Evolutionary conservation across 2,329 filamentous ascomycete genomes (phyloP).

Genomic region (Blumeriella jaapii): DNA sequence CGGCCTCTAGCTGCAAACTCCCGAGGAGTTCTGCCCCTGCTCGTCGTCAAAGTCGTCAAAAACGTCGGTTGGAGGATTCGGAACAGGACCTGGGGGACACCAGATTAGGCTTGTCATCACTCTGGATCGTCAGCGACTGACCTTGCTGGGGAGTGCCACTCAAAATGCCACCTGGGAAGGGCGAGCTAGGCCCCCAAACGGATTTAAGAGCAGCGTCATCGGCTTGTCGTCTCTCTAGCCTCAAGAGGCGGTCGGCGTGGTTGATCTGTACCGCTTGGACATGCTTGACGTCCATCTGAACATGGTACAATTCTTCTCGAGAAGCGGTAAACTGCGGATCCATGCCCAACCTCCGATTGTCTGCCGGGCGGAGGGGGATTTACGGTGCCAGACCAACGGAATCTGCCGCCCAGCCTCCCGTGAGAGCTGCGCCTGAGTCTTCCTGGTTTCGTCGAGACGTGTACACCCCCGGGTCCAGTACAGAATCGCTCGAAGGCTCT

Average conservation of each 20-base stretch:
- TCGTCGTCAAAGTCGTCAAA: slow-evolving; percentile 84
- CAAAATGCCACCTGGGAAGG: slow-evolving; percentile 75
- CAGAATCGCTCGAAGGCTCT: no score
- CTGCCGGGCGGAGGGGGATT: not conserved
- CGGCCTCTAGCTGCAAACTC: slow-evolving; percentile 72
- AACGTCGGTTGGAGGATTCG: slow-evolving; percentile 68
- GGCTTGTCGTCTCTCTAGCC: slow-evolving; percentile 55
- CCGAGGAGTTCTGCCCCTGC: slow-evolving; percentile 70
- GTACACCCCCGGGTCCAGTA: no score
- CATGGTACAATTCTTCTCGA: slow-evolving; percentile 54
- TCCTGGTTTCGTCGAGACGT: no score
- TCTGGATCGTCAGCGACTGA: slow-evolving; percentile 32
- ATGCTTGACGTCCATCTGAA: slow-evolving; percentile 62
- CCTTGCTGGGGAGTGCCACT: slow-evolving; percentile 80
- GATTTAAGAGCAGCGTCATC: slow-evolving; percentile 64
- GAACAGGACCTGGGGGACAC: slow-evolving; percentile 56
- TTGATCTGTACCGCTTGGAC: slow-evolving; percentile 50
- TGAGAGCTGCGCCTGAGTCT: no score
- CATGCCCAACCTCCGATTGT: slow-evolving; percentile 37
- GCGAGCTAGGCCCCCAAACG: slow-evolving; percentile 83
- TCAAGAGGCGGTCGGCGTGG: slow-evolving; percentile 49
- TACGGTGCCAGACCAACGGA: not conserved
- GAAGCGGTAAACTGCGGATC: slow-evolving; percentile 48
- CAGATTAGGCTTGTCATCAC: not conserved
- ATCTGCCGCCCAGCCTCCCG: no score